Evolutionary conservation across 1,284 basidiomycete species (phyloP).

Genomic region (Dichomitus squalens): DNA sequence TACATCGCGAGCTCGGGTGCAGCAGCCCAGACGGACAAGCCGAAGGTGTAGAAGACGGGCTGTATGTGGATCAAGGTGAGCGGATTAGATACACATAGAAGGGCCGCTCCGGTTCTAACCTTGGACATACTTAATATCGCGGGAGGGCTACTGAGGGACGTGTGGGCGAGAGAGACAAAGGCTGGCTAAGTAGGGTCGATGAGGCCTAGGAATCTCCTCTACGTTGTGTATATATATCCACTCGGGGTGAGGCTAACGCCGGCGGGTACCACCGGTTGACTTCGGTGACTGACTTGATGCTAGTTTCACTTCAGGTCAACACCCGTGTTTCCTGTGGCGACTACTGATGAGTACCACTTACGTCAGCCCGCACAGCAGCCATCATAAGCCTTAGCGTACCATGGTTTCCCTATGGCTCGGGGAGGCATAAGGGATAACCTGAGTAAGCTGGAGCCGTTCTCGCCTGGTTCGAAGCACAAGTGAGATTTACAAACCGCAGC

Average conservation of each 20-base stretch:
- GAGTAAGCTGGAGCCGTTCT: not conserved
- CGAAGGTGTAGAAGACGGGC: constrained; percentile 48
- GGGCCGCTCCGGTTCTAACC: not conserved
- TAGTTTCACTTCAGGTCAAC: too few species aligned
- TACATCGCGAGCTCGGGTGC: constrained; percentile 53
- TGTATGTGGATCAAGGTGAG: constrained; percentile 14
- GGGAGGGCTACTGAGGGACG: not conserved
- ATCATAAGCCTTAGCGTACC: too few species aligned
- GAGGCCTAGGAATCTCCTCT: too few species aligned
- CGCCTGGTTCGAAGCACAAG: too few species aligned
- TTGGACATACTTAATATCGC: not conserved
- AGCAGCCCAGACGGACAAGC: constrained; percentile 50
- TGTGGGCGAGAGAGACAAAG: not conserved
- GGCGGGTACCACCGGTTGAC: not conserved
- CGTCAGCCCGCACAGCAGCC: too few species aligned
- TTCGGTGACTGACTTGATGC: not conserved
- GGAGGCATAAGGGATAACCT: too few species aligned
- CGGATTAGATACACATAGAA: not conserved
- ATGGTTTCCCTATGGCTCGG: too few species aligned
- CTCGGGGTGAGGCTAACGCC: not conserved
- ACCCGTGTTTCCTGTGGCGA: too few species aligned
- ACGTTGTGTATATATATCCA: not conserved
- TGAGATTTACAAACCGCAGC: too few species aligned
- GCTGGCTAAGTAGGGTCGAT: not conserved
- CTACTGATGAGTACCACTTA: too few species aligned